Conservation (phyloP, 108 stramenopile species). For the Aureococcus anophagefferens region DNA sequence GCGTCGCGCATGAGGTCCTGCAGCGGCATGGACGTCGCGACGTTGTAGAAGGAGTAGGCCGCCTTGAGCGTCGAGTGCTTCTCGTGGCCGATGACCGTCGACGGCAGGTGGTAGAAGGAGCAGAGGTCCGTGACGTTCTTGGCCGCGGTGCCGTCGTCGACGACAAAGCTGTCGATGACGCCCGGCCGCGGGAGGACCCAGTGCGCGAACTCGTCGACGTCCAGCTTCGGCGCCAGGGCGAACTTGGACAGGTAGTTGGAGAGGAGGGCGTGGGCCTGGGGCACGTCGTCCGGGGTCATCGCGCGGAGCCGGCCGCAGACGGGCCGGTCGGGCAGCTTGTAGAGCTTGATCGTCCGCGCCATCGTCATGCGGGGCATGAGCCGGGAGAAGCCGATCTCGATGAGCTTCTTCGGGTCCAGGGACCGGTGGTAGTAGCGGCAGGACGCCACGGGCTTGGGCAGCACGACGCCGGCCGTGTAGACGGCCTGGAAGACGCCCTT, state of each 20-base stretch:
- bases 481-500: conserved; percentile 89
- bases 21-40: conserved; percentile 71
- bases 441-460: conserved; percentile 81
- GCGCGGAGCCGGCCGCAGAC: conserved; percentile 42
- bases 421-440: conserved; percentile 89
- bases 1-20: conserved; percentile 83
- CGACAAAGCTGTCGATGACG: conserved; percentile 84
- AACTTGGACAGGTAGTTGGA: conserved; percentile 63
- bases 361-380: conserved; percentile 79
- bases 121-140: conserved; percentile 69
- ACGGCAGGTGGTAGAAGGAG: conserved; percentile 83
- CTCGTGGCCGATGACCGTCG: conserved; percentile 32
- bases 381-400: conserved; percentile 82
- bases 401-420: conserved; percentile 87
- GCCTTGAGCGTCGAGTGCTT: conserved; percentile 74
- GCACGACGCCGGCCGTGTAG: conserved; percentile 92
- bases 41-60: conserved; percentile 95
- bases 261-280: conserved; percentile 62
- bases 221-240: conserved; percentile 63
- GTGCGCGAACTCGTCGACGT: conserved; percentile 78
- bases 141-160: conserved; percentile 31
- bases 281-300: conserved; percentile 71
- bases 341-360: conserved; percentile 70
- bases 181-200: conserved; percentile 83
- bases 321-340: conserved; percentile 60